Evolutionary conservation across 306 rosid species (phyloP).

Genomic region (Chamaecrista fasciculata): DNA sequence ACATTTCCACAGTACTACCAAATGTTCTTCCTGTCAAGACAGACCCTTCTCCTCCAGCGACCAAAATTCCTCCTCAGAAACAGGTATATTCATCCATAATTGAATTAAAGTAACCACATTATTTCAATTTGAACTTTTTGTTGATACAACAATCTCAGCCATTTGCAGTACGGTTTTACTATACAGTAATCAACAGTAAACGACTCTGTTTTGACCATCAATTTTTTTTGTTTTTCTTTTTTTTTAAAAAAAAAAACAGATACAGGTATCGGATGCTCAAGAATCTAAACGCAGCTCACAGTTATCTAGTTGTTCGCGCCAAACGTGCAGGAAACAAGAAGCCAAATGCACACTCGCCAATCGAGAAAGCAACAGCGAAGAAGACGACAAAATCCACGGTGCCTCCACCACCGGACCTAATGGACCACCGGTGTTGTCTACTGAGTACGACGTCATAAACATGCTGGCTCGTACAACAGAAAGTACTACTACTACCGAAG

Average conservation of each 20-base stretch:
- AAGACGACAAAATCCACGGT: constrained; percentile 37
- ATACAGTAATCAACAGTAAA: background rate
- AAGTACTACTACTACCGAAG: constrained; percentile 20
- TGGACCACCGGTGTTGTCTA: constrained; percentile 43
- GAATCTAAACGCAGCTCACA: constrained; percentile 49
- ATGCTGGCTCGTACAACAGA: constrained; percentile 48
- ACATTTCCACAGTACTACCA: constrained; percentile 48
- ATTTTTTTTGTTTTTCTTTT: constrained; percentile 3
- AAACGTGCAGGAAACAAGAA: constrained; percentile 51
- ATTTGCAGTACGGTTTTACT: background rate
- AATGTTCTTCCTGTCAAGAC: constrained; percentile 49
- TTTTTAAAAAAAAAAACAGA: constrained; percentile 15
- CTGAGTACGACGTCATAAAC: constrained; percentile 48
- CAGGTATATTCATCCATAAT: constrained; percentile 37
- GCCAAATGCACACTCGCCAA: constrained; percentile 29
- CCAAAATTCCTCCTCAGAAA: constrained; percentile 48
- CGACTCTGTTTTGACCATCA: background rate
- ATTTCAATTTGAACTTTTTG: constrained; percentile 5
- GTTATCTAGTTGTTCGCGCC: constrained; percentile 62
- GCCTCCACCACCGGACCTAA: constrained; percentile 29
- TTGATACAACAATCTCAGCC: background rate
- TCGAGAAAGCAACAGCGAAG: constrained; percentile 30
- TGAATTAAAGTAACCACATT: background rate
- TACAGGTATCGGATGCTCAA: constrained; percentile 33
- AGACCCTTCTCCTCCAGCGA: constrained; percentile 24